Base-by-base conservation (phyloP, 331 rosid species). In the Acacia concinna region DNA sequence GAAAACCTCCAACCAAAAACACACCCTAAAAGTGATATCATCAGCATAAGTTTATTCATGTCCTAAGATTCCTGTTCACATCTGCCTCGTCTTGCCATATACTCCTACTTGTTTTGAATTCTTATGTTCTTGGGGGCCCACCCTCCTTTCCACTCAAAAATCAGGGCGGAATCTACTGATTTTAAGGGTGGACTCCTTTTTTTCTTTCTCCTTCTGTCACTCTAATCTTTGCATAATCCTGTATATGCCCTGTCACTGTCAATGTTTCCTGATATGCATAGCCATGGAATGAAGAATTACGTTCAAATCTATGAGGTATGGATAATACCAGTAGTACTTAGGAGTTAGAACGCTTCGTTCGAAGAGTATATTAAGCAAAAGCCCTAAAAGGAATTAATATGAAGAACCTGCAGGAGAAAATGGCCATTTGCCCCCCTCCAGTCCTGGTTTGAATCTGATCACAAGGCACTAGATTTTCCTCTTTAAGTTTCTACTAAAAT, bases 341-440 rank as follows among this genome's bases (percentile, higher is more conserved):
- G 2, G 1, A 8, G 23, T 0, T 6, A 51, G 10, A 51, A 21
- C 25, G 1, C 21, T 51, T 51, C 5, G 57, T 51, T 20, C 6
- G 57, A 51, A 67, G 70, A 23, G 15, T 3, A 56, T 70, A 37
- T 20, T 44, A 32, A 84, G 84, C 43, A 77, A 81, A 81, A 81
- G 56, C 74, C 64, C 60, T 21, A 23, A 56, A 56, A 23, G 6
- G 31, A 25, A 38, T 38, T 38, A 38, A 20, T 18, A 74, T 20
- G 78, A 79, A 56, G 37, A 75, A 46, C 2, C 37, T 12, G 75
- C 54, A 76, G 73, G 51, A 25, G 38, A 49, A 46, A 46, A 46
- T 46, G n/a, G 7, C 20, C 51, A 46, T 13, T 44, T 44, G 20
- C 51, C 20, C 14, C 47, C 1, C 38, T 8, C 46, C 2, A 41